These are phyloP conservation scores for Macrophomina pseudophaseolina DNA, from an alignment of 2,329 filamentous ascomycete species.

Conservation along the genomic window DNA sequence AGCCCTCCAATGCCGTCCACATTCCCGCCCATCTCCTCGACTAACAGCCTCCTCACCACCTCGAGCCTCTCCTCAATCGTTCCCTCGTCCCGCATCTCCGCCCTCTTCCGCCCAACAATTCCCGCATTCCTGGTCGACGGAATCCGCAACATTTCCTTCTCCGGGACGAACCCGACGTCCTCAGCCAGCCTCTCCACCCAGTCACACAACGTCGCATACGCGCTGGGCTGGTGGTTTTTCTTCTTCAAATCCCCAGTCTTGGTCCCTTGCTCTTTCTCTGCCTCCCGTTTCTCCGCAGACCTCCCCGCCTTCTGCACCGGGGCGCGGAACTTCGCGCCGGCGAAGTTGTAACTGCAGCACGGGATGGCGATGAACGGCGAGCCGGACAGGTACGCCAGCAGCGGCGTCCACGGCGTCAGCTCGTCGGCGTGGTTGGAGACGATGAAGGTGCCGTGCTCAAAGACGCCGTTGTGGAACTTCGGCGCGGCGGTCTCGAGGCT, in stretches of 20 bases:
- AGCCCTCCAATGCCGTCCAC: slow-evolving; percentile 47
- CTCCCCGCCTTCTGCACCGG: slow-evolving; percentile 33
- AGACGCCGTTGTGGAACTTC: slow-evolving; percentile 64
- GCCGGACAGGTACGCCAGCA: slow-evolving; percentile 76
- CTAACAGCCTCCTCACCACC: slow-evolving; percentile 57
- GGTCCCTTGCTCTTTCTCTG: background rate
- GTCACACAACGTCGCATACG: slow-evolving; percentile 81
- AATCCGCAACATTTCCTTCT: slow-evolving; percentile 87
- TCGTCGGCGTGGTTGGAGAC: slow-evolving; percentile 98
- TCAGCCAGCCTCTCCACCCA: slow-evolving; percentile 74
- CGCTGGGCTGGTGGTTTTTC: slow-evolving; percentile 49
- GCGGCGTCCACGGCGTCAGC: slow-evolving; percentile 92
- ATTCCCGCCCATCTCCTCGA: slow-evolving; percentile 49
- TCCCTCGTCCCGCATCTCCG: slow-evolving; percentile 44
- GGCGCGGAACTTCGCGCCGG: slow-evolving; percentile 75
- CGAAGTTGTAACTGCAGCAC: slow-evolving; percentile 89
- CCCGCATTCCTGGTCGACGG: slow-evolving; percentile 89
- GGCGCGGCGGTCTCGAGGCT: background rate
- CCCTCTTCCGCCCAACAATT: slow-evolving; percentile 67
- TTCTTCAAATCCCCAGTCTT: slow-evolving; percentile 34
- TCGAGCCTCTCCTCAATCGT: slow-evolving; percentile 55
- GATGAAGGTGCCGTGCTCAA: slow-evolving; percentile 80
- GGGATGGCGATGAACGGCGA: slow-evolving; percentile 92
- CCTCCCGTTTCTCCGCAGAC: background rate
- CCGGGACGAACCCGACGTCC: slow-evolving; percentile 75